Evolutionary conservation across 2,329 filamentous ascomycete genomes (phyloP).

Genomic region (Aspergillus tubingensis): DNA sequence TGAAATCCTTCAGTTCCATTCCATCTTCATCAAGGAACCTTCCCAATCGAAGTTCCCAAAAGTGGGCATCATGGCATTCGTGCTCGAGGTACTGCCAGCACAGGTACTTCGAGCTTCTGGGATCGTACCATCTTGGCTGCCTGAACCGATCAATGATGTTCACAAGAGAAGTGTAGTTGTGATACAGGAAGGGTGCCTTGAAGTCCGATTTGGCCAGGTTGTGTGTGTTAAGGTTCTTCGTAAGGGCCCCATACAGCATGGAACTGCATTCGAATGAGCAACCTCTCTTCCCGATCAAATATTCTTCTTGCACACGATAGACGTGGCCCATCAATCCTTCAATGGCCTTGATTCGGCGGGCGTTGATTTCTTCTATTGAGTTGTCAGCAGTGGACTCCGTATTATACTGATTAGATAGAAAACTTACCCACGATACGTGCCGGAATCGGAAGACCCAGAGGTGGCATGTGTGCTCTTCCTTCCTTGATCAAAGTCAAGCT

Average conservation of each 20-base stretch:
- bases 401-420: rapidly evolving
- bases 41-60: background rate
- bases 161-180: background rate
- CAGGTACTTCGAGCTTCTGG: background rate
- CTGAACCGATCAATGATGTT: background rate
- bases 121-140: background rate
- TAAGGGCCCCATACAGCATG: background rate
- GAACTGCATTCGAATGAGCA: background rate
- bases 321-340: background rate
- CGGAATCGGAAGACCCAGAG: background rate
- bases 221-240: background rate
- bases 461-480: background rate
- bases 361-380: background rate
- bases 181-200: background rate
- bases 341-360: background rate
- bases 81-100: background rate
- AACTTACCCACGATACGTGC: background rate
- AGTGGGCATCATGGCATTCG: background rate
- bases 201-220: background rate
- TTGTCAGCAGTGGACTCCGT: background rate
- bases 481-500: background rate
- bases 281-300: background rate
- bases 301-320: background rate
- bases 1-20: background rate
- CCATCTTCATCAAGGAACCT: background rate